Percentiles rank a stretch among this genome's conserved stretches.
phyloP scores from a whole-genome alignment of 805 yeast species.

The Candida boidinii region DNA sequence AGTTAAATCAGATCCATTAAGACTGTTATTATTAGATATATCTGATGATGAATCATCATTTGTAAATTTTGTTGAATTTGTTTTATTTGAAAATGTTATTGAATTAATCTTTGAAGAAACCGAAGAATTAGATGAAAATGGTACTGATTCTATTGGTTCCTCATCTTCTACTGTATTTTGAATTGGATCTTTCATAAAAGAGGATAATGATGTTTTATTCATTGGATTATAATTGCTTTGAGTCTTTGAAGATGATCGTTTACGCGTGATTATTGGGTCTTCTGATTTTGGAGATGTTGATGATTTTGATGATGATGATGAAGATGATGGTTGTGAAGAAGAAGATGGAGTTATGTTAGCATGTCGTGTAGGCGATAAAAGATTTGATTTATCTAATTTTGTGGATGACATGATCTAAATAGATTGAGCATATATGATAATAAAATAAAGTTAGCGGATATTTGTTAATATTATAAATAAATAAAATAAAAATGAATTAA shows the following conservation, averaged over 20 bases:
- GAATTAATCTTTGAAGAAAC: constrained; percentile 2
- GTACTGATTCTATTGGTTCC: constrained; percentile 1
- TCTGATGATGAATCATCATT: background rate
- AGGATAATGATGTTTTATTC: constrained; percentile 9
- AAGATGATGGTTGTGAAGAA: constrained; percentile 1
- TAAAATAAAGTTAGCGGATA: too few species aligned
- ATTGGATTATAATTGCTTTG: constrained; percentile 23
- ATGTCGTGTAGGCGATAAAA: too few species aligned
- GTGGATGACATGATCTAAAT: too few species aligned
- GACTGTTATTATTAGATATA: background rate
- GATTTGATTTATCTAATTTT: too few species aligned
- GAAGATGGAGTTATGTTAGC: constrained; percentile 4
- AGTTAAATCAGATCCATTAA: background rate
- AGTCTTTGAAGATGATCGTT: constrained; percentile 25
- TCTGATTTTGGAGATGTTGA: constrained; percentile 11
- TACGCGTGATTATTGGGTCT: too few species aligned
- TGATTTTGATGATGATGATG: constrained; percentile 1
- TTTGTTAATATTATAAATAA: too few species aligned
- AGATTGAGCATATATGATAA: too few species aligned
- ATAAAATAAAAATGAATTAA: too few species aligned
- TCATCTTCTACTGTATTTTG: background rate
- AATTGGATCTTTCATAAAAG: constrained; percentile 3
- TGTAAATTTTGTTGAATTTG: background rate
- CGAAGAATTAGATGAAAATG: constrained; percentile 4
- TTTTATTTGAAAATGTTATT: constrained; percentile 2